These are phyloP conservation scores for Auxenochlorella pyrenoidosa DNA, from an alignment of 139 green algal species.

Conservation along the genomic window DNA sequence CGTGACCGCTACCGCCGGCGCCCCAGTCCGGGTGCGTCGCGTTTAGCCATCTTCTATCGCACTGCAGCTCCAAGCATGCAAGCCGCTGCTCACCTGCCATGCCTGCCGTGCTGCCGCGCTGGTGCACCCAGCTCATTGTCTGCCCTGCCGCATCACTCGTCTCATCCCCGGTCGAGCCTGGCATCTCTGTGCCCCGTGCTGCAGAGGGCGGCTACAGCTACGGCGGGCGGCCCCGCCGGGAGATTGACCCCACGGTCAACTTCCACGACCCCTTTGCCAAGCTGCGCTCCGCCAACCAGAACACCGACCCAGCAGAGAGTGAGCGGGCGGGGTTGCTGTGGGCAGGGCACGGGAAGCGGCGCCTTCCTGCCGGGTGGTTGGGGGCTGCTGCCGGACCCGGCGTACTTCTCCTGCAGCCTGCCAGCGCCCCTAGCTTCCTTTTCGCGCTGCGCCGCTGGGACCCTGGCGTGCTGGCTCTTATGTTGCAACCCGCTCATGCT, in stretches of 20 bases:
- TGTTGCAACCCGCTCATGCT: not conserved
- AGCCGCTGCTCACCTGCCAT: not conserved
- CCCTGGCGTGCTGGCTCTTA: not conserved
- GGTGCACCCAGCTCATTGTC: not conserved
- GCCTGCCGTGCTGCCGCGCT: not conserved
- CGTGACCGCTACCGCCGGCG: constrained; percentile 36
- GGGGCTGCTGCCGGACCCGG: too few relatives aligned
- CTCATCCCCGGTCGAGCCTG: too few relatives aligned
- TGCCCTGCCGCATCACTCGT: not conserved
- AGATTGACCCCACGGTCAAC: constrained; percentile 13
- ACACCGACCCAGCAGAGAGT: constrained; percentile 42
- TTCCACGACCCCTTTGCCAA: constrained; percentile 57
- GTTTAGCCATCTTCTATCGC: not conserved
- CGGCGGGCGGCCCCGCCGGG: constrained; percentile 44
- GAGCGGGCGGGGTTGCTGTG: not conserved
- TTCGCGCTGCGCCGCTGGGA: not conserved
- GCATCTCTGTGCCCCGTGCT: not conserved
- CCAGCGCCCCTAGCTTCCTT: not conserved
- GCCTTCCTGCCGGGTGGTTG: too few relatives aligned
- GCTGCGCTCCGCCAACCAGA: constrained; percentile 41
- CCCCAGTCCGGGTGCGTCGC: not conserved
- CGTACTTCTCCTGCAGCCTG: too few relatives aligned
- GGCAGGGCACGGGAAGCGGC: not conserved
- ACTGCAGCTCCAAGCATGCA: not conserved
- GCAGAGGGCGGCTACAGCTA: constrained; percentile 62